Evolutionary conservation across 2,329 filamentous ascomycete genomes (phyloP).

Genomic region (Scedosporium minutisporum): DNA sequence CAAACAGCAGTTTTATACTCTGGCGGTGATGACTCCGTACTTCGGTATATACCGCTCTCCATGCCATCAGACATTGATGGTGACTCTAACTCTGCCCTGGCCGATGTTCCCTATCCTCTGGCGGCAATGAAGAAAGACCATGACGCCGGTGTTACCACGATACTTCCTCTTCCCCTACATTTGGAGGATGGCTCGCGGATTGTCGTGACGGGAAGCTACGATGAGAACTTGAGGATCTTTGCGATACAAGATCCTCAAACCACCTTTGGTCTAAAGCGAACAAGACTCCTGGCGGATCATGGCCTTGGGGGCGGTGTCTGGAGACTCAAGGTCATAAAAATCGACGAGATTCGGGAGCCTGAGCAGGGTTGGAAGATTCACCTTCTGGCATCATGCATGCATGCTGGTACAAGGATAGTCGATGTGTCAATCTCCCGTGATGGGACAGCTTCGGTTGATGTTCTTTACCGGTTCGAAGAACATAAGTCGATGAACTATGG

Average conservation of each 20-base stretch:
- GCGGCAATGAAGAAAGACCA: conserved; percentile 42
- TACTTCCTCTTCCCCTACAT: conserved; percentile 54
- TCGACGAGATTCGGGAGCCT: conserved; percentile 7
- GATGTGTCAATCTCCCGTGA: conserved; percentile 25
- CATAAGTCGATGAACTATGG: conserved; percentile 95
- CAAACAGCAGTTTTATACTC: conserved; percentile 39
- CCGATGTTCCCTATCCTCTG: conserved; percentile 15
- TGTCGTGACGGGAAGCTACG: conserved; percentile 82
- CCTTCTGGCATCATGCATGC: conserved; percentile 88
- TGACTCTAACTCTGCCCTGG: not conserved
- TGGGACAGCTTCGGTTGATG: conserved; percentile 38
- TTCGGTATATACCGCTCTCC: conserved; percentile 32
- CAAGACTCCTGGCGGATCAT: conserved; percentile 49
- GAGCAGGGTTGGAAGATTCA: conserved; percentile 12
- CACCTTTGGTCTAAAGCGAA: conserved; percentile 30
- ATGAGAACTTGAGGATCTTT: conserved; percentile 69
- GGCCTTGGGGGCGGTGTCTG: conserved; percentile 78
- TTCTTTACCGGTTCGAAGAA: conserved; percentile 67
- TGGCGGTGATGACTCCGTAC: conserved; percentile 66
- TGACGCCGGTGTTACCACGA: conserved; percentile 77
- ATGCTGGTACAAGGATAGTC: conserved; percentile 68
- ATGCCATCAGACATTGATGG: conserved; percentile 10
- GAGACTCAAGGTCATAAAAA: conserved; percentile 58
- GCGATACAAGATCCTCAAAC: conserved; percentile 31
- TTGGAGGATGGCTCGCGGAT: conserved; percentile 38